Base-by-base conservation (phyloP, 495 filamentous ascomycete genomes). In the Trichoderma virens region DNA sequence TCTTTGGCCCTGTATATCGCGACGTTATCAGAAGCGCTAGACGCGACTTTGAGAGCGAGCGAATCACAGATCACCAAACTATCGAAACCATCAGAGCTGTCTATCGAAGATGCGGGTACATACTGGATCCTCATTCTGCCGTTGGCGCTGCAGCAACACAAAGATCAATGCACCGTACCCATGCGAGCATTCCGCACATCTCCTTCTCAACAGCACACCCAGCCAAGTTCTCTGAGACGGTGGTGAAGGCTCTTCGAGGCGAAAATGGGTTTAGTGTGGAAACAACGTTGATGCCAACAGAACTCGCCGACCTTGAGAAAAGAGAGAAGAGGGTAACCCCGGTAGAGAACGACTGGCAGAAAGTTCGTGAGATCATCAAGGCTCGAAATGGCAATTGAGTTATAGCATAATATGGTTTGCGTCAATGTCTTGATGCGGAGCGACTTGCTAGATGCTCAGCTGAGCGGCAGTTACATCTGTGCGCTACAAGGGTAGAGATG, bases 51-150 rank as follows among this genome's bases (percentile, higher is more conserved):
- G 86, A 88, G 68, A 90, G 86, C 69, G 90, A 96, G 76, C 82
- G 92, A 25, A 89, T 98, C 47, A 87, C 81, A 73, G 90, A 97
- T 75, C 70, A 79, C 31, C 80, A 96, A 71, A 97, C 91, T 3
- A 68, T 93, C 41, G 81, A 81, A 4, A 90, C 86, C 11, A 96
- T 97, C 75, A 82, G 80, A 62, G 68, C 72, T 3, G 81, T 83
- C 67, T 96, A 92, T 79, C 70, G 71, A 62, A 73, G 83, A 28
- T 74, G 80, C 18, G 79, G 80, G 45, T 98, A 98, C 75, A 82
- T 97, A 34, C 85, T 97, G 2, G 94, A 98, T 70, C 93, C 93
- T 9, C 94, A 97, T 80, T 86, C 90, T 3, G 92, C 94, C 1
- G 87, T 97, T 47, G 93, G 92, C 60, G 81, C 97, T 30, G 76